A percentile compares a stretch with the other conserved stretches of the same genome.
Evolutionary conservation across 2,329 filamentous ascomycete genomes (phyloP).

Genomic region (Penicillium italicum): DNA sequence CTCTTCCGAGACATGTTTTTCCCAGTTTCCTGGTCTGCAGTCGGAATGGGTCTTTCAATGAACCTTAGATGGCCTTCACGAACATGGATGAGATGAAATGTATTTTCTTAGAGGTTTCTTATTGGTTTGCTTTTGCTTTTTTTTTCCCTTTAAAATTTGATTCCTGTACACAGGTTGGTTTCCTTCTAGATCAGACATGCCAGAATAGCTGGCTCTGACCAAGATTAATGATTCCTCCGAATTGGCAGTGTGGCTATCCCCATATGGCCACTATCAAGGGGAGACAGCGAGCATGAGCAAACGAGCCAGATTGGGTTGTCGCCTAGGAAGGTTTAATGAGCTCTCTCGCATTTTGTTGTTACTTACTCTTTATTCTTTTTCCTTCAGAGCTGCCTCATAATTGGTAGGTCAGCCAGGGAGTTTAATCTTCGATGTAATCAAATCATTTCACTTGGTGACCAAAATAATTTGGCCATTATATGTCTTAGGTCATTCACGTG

Average conservation of each 20-base stretch:
- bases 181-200: not conserved
- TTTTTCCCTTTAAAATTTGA: not conserved
- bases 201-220: not conserved
- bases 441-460: too few species aligned
- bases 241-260: not conserved
- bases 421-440: too few species aligned
- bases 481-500: too few species aligned
- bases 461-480: too few species aligned
- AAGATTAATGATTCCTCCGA: not conserved
- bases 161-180: slow-evolving; percentile 3
- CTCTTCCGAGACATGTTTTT: not conserved
- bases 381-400: too few species aligned
- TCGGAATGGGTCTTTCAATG: slow-evolving; percentile 9
- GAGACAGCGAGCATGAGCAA: too few species aligned
- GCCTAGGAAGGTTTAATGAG: too few species aligned
- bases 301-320: too few species aligned
- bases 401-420: too few species aligned
- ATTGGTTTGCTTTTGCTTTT: slow-evolving; percentile 8
- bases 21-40: not conserved
- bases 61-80: slow-evolving; percentile 25
- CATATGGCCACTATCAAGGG: too few species aligned
- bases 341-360: too few species aligned
- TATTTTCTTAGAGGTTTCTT: slow-evolving; percentile 6
- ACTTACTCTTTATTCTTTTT: too few species aligned
- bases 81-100: slow-evolving; percentile 29